Base-by-base conservation (phyloP, 768 basidiomycete species). In the Serendipita sp. region DNA sequence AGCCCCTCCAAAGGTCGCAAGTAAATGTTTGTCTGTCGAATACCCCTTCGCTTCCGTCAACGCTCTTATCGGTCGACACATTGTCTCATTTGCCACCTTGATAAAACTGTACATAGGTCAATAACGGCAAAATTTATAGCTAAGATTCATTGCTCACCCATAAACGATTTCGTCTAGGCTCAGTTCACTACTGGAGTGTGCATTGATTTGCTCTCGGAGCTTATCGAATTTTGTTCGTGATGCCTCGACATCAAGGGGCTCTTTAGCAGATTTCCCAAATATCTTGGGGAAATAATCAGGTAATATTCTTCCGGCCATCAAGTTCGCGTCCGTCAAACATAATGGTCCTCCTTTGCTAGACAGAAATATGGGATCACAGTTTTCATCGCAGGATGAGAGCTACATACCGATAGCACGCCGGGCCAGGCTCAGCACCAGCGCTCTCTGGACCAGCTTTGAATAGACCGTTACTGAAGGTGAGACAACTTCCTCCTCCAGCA, bases 21-120 rank as follows among this genome's bases (percentile, higher is more conserved):
- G 73, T 80, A 80, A 74, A 69, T 96, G 93, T 66, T 83, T 84
- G 0, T 82, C 79, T 0, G 88, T 88, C 2, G 89, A 85, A 71
- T 90, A 82, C 26, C 93, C 93, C 45, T 88, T 77, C 1, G 91
- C 90, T 71, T 96, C 93, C 0, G 93, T 96, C 66, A 95, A 72
- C 1, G 90, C 84, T 2, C 94, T 83, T 63, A 97, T 95, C 5
- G 94, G 94, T 51, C 94, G 76, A 66, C 85, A 88, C 93, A 97
- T 97, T 0, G 90, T 93, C 75, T 97, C 94, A 67, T 96, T 96
- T 7, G 93, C 93, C 9, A 95, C 92, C 69, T 93, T 90, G 74
- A 97, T 86, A 72, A 93, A 96, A 3, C 92, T 90, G 56, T 3
- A n/a, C 3, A 44, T 17, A 26, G 64, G 2, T n/a, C 24, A 33